Evolutionary conservation across 352 stramenopile genomes (phyloP).

Genomic region (Phytophthora hibernalis): DNA sequence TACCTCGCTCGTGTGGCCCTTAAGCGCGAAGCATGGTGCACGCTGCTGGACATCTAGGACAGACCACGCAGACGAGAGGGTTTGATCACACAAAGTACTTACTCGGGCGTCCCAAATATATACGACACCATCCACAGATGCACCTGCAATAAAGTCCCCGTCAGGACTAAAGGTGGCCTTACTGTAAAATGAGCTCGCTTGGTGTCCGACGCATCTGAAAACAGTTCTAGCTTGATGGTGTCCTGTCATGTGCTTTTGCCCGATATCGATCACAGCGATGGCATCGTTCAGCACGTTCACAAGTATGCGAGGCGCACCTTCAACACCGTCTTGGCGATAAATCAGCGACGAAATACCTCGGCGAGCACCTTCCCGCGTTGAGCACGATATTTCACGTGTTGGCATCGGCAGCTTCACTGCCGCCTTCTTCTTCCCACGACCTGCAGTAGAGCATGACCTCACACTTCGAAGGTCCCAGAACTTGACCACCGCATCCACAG

Average conservation of each 20-base stretch:
- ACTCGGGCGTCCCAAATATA: constrained; percentile 64
- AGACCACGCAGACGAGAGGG: constrained; percentile 5
- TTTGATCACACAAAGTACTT: constrained; percentile 16
- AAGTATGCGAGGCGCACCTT: constrained; percentile 47
- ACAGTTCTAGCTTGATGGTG: constrained; percentile 19
- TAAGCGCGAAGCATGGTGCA: constrained; percentile 52
- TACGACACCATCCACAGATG: constrained; percentile 59
- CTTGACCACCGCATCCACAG: constrained; percentile 68
- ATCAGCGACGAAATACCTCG: constrained; percentile 69
- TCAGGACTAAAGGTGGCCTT: constrained; percentile 69
- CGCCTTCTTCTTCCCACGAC: constrained; percentile 28
- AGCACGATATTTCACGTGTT: constrained; percentile 52
- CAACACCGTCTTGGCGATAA: constrained; percentile 38
- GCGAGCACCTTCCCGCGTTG: constrained; percentile 36
- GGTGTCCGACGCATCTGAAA: constrained; percentile 58
- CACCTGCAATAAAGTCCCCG: constrained; percentile 62
- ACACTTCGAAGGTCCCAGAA: constrained; percentile 72
- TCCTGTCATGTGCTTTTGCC: constrained; percentile 12
- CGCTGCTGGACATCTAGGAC: constrained; percentile 14
- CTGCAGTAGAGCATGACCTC: constrained; percentile 15
- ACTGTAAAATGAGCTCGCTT: constrained; percentile 69
- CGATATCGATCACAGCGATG: constrained; percentile 61
- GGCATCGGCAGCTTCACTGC: constrained; percentile 20
- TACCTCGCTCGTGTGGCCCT: constrained; percentile 67
- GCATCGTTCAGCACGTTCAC: constrained; percentile 72